Evolutionary conservation across 1,139 yeast species (phyloP).

Genomic region (Yamadazyma conglobata): DNA sequence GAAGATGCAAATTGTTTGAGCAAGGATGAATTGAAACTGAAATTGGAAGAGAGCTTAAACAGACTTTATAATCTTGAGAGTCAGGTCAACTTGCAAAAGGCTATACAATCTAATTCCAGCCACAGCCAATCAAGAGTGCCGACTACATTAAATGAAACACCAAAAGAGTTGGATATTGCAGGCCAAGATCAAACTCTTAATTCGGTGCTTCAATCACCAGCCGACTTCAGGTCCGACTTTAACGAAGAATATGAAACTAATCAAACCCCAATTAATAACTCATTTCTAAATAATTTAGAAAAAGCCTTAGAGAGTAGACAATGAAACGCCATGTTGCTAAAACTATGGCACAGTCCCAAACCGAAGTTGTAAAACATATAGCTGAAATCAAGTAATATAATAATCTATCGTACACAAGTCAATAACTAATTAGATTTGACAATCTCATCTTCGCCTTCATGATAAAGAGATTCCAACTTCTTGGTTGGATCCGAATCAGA

Average conservation of each 20-base stretch:
- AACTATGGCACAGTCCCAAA: too few relatives aligned
- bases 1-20: conserved; percentile 26
- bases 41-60: conserved; percentile 40
- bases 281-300: conserved; percentile 21
- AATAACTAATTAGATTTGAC: too few relatives aligned
- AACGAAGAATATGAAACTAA: conserved; percentile 1
- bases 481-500: conserved; percentile 13
- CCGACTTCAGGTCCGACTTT: conserved; percentile 1
- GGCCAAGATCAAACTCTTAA: neutral
- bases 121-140: too few relatives aligned
- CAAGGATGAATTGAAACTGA: conserved; percentile 32
- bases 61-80: conserved; percentile 34
- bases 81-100: conserved; percentile 7
- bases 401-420: too few relatives aligned
- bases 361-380: too few relatives aligned
- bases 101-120: too few relatives aligned
- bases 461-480: conserved; percentile 53
- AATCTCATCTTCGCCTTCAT: conserved; percentile 57
- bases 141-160: too few relatives aligned
- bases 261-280: conserved; percentile 6
- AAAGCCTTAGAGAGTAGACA: conserved; percentile 15
- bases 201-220: conserved; percentile 1
- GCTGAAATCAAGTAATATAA: too few relatives aligned
- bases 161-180: conserved; percentile 1
- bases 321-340: too few relatives aligned